Percentiles rank a stretch among this genome's conserved stretches.
Evolutionary conservation across 2,329 filamentous ascomycete species (phyloP).

Genomic region (Talaromyces amestolkiae): DNA sequence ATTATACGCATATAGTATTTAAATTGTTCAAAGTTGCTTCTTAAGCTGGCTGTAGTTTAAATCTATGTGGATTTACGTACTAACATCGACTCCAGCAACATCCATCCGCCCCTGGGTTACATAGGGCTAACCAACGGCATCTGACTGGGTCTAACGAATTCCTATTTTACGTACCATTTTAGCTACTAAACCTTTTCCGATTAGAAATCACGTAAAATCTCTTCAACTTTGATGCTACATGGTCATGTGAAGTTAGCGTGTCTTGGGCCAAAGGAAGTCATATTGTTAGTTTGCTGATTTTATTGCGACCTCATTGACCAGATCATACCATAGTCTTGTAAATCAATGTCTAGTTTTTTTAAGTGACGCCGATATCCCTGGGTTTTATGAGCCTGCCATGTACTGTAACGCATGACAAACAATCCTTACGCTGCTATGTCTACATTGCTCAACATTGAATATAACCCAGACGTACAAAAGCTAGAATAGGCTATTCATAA

Average conservation of each 20-base stretch:
- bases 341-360: neutral
- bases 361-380: neutral
- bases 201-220: neutral
- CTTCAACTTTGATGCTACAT: neutral
- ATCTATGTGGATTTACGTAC: too few species aligned
- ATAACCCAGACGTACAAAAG: neutral
- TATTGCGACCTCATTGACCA: neutral
- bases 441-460: neutral
- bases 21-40: neutral
- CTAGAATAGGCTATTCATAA: neutral
- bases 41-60: too few species aligned
- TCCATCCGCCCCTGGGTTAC: conserved; percentile 1
- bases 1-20: too few species aligned
- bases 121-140: neutral
- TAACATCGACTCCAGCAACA: neutral
- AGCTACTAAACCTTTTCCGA: neutral
- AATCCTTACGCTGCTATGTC: neutral
- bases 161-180: neutral
- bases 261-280: neutral
- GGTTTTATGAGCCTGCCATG: neutral
- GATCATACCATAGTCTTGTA: neutral
- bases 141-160: neutral
- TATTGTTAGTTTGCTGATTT: neutral
- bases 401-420: neutral
- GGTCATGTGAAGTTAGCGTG: neutral